phyloP scores from a whole-genome alignment of 2,329 filamentous ascomycete species.

The Elsinoe ampelina region DNA sequence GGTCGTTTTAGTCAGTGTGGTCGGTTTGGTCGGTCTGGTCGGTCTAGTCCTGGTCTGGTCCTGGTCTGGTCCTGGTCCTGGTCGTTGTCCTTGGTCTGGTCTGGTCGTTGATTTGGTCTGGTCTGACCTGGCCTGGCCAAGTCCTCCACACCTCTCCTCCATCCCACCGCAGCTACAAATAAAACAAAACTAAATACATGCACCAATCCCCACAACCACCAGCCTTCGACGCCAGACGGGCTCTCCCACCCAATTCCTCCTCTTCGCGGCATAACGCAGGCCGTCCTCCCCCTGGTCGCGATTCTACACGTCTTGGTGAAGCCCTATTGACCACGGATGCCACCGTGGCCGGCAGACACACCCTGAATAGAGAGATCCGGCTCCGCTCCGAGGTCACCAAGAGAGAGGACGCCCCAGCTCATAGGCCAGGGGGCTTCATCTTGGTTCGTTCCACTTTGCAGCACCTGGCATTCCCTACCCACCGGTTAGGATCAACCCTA shows the following conservation, averaged over 20 bases:
- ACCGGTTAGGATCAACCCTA: not conserved
- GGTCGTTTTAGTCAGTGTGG: not conserved
- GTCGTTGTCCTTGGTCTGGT: not conserved
- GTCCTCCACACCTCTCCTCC: not conserved
- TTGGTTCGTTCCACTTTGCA: not conserved
- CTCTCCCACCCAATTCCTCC: not conserved
- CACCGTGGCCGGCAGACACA: not conserved
- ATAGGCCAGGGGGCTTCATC: not conserved
- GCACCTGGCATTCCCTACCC: not conserved
- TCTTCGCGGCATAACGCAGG: not conserved
- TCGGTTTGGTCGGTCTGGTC: not conserved
- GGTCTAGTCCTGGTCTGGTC: not conserved
- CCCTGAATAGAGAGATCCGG: not conserved
- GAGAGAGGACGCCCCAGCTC: not conserved
- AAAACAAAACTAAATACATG: not conserved
- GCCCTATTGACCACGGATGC: not conserved
- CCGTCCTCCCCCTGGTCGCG: not conserved
- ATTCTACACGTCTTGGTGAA: conserved; percentile 2
- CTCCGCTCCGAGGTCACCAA: conserved; percentile 1
- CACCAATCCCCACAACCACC: not conserved
- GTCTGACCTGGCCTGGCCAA: too few relatives aligned
- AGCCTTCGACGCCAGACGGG: not conserved
- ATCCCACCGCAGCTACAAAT: not conserved
- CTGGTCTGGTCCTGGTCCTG: not conserved
- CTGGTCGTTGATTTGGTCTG: not conserved